Base-by-base conservation (phyloP, 768 basidiomycete genomes). In the Rhizopogon vinicolor region DNA sequence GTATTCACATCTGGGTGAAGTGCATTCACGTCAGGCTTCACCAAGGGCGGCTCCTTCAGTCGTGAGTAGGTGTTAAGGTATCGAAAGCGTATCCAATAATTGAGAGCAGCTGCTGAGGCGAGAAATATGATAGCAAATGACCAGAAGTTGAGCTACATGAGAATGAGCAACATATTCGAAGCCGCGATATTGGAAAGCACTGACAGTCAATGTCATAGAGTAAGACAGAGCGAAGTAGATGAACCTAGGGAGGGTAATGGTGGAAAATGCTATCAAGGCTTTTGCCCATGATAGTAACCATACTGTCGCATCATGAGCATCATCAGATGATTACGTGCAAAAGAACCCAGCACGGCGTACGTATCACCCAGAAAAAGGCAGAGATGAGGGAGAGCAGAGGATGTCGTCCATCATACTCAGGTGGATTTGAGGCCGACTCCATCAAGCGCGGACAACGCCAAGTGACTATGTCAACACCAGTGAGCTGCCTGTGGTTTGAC, bases 1-100 rank as follows among this genome's bases (percentile, higher is more conserved):
- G 87, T 82, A 57, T 93, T 93, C 19, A 96, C 88, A 67, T 97
- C 93, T 2, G 94, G 94, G 72, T 96, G 94, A 42, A 93, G 79
- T 62, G 91, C 89, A 60, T 89, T 89, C 13, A 86, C 87, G 64
- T 92, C 90, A 0, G 88, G 83, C 63, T 93, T 93, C 59, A 83
- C 79, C 40, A 94, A 74, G 0, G 91, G 92, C 5, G 86, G 86
- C 67, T 93, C 91, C 64, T 86, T 89, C 52, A 93, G 73, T 61
- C 86, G 81, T 8, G 82, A 83, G 63, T 87, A 91, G 60, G 80
- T 82, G 65, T 88, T 89, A 62, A 89, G 80, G 68, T 86, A 90
- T 53, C 83, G 85, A 68, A 85, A 89, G 53, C 93, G 86, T 56
- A 96, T 86, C 79, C 89, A 88, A 63, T 94, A 90, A 68, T 91